Evolutionary conservation across 2,329 filamentous ascomycete genomes (phyloP), one percentile per base, ranked within the genome.

Genomic region (Penicillium paneum): DNA sequence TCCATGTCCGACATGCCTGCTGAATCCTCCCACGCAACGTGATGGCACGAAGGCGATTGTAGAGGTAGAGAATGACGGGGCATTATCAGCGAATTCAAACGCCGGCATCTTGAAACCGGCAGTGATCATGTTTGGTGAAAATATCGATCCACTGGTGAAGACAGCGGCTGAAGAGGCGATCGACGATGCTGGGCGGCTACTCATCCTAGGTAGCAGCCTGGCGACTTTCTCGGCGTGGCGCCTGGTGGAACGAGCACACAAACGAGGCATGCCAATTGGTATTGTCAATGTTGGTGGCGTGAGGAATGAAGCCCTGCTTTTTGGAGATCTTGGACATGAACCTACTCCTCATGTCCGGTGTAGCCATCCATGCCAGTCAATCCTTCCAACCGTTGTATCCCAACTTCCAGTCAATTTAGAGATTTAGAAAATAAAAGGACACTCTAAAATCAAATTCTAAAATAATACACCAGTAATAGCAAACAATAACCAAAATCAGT

Each of bases 151-250:
- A 1, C 66, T 75, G 1, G 86, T 92, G 34, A 97, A 95, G 71
- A 72, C 77, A 1, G 85, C 85, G 0, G 93, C 92, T 1, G 92
- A 97, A 68, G 76, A 84, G 28, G 88, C 89, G 12, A 84, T 97
- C 46, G 90, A 97, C 66, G 81, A 81, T 28, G 89, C 91, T 1
- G 85, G 85, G 6, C 83, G 84, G 55, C 74, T 97, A 34, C 78
- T 97, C 21, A 82, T 97, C 8, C 72, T 97, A 15, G 94, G 92
- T 4, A 97, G 90, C 34, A 96, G 90, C 57, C 80, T 97, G 44
- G 94, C 94, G 6, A 97, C 94, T 0, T 97, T 96, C 71, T 96
- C 91, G 11, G 94, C 94, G 0, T 99, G 91, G 91, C 81, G 93
- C 54, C 74, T 99, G 51, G 91, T 89, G 1, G 93, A 91, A 76